Evolutionary conservation across 305 asterid species (phyloP).

Genomic region (Fraxinus sp.): DNA sequence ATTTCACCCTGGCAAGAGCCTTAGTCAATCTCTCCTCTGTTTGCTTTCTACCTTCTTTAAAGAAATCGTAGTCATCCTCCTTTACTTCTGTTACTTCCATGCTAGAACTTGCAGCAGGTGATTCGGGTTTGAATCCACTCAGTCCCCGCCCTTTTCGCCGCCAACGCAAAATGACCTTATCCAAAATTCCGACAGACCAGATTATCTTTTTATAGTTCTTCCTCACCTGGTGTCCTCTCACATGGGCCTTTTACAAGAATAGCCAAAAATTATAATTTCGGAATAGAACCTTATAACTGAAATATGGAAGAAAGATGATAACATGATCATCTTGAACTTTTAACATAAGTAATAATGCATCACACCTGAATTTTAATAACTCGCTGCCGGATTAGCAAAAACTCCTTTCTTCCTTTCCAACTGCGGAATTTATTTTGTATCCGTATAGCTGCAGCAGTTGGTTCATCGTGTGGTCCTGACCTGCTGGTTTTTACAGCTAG

Average conservation of each 20-base stretch:
- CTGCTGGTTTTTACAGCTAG: constrained; percentile 57
- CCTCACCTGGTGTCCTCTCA: constrained; percentile 98
- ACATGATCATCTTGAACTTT: neutral
- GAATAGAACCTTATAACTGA: constrained; percentile 3
- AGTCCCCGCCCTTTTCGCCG: constrained; percentile 88
- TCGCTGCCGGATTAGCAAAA: constrained; percentile 64
- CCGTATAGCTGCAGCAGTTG: constrained; percentile 78
- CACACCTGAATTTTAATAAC: constrained; percentile 89
- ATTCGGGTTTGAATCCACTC: constrained; percentile 72
- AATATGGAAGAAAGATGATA: constrained; percentile 11
- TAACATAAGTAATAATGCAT: constrained; percentile 15
- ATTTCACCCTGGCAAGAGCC: constrained; percentile 90
- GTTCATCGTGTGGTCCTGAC: constrained; percentile 54
- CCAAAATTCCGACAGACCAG: constrained; percentile 96
- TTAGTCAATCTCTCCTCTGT: constrained; percentile 78
- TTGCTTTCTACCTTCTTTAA: constrained; percentile 88
- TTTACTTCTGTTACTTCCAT: constrained; percentile 35
- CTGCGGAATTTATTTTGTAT: constrained; percentile 94
- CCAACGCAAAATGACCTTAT: constrained; percentile 89
- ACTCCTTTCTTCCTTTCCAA: constrained; percentile 93
- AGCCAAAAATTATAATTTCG: constrained; percentile 28
- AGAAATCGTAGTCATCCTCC: constrained; percentile 84
- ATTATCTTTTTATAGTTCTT: constrained; percentile 74
- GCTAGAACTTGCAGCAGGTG: constrained; percentile 46
- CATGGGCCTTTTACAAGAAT: constrained; percentile 70